Percentiles rank a stretch among this genome's conserved stretches.
phyloP scores from a whole-genome alignment of 2,329 filamentous ascomycete genomes.

The Ascochyta pisi region DNA sequence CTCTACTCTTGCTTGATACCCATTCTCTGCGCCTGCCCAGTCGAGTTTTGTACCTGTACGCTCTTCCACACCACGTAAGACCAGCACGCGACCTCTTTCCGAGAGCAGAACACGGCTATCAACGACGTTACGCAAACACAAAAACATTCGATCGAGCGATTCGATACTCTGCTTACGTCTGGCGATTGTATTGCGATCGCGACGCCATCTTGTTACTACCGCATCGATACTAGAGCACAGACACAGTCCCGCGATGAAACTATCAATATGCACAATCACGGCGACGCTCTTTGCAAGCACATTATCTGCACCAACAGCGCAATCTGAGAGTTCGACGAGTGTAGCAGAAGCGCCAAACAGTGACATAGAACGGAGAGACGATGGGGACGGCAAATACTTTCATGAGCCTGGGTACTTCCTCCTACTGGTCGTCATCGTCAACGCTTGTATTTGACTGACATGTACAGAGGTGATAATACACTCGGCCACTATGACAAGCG shows the following conservation, averaged over 20 bases:
- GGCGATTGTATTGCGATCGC: background rate
- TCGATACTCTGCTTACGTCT: background rate
- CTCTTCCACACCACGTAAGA: slow-evolving; percentile 8
- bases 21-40: slow-evolving; percentile 7
- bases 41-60: slow-evolving; percentile 6
- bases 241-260: slow-evolving; percentile 30
- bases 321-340: background rate
- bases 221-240: slow-evolving; percentile 7
- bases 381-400: slow-evolving; percentile 46
- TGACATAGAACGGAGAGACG: slow-evolving; percentile 13
- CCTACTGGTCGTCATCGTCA: background rate
- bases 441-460: slow-evolving; percentile 17
- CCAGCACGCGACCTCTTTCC: slow-evolving; percentile 14
- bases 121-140: background rate
- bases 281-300: slow-evolving; percentile 28
- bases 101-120: background rate
- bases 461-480: slow-evolving; percentile 53
- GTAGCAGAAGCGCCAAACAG: background rate
- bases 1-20: background rate
- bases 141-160: background rate
- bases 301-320: slow-evolving; percentile 30
- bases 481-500: slow-evolving; percentile 77
- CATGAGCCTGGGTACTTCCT: slow-evolving; percentile 47
- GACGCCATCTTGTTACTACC: slow-evolving; percentile 8
- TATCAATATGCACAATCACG: slow-evolving; percentile 31